A percentile compares a stretch with the other conserved stretches of the same genome.
Conservation (phyloP, 2,329 filamentous ascomycete species). For the Aspergillus neoniger region DNA sequence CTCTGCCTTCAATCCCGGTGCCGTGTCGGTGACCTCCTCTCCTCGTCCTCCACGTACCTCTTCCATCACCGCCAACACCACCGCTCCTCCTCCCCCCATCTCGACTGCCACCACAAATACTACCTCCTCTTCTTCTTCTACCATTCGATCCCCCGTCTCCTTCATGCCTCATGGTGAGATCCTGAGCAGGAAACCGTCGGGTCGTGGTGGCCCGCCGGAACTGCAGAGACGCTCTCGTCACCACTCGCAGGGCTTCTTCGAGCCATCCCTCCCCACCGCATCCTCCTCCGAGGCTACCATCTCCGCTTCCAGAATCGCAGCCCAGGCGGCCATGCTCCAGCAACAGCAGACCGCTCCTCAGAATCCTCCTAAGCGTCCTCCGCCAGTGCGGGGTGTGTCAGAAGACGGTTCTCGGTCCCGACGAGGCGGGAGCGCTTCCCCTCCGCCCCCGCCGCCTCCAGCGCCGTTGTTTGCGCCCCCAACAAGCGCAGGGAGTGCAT, state of each 20-base stretch:
- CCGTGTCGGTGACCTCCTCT: slow-evolving; percentile 18
- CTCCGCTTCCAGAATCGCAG: slow-evolving; percentile 64
- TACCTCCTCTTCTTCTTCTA: slow-evolving; percentile 34
- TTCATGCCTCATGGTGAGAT: slow-evolving; percentile 43
- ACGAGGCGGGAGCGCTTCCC: slow-evolving; percentile 39
- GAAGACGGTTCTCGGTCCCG: slow-evolving; percentile 35
- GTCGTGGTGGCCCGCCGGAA: slow-evolving; percentile 39
- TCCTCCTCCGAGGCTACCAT: slow-evolving; percentile 52
- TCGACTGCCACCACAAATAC: no score
- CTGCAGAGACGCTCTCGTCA: slow-evolving; percentile 49
- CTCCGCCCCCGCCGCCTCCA: slow-evolving; percentile 33
- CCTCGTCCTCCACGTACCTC: slow-evolving; percentile 32
- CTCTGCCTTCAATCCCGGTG: slow-evolving; percentile 29
- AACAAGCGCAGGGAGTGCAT: slow-evolving; percentile 19
- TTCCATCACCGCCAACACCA: slow-evolving; percentile 28
- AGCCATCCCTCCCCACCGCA: slow-evolving; percentile 62
- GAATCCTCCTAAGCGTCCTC: slow-evolving; percentile 56
- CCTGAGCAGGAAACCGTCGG: slow-evolving; percentile 40
- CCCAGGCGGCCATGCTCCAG: slow-evolving; percentile 66
- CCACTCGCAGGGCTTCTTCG: slow-evolving; percentile 69
- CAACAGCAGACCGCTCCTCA: slow-evolving; percentile 32
- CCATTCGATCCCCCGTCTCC: slow-evolving; percentile 34
- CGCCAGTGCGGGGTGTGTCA: slow-evolving; percentile 49
- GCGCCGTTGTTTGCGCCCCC: slow-evolving; percentile 27
- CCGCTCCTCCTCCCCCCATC: slow-evolving; percentile 36